phyloP scores from a whole-genome alignment of 1,284 basidiomycete genomes.

The Sanghuangporus weigelae region DNA sequence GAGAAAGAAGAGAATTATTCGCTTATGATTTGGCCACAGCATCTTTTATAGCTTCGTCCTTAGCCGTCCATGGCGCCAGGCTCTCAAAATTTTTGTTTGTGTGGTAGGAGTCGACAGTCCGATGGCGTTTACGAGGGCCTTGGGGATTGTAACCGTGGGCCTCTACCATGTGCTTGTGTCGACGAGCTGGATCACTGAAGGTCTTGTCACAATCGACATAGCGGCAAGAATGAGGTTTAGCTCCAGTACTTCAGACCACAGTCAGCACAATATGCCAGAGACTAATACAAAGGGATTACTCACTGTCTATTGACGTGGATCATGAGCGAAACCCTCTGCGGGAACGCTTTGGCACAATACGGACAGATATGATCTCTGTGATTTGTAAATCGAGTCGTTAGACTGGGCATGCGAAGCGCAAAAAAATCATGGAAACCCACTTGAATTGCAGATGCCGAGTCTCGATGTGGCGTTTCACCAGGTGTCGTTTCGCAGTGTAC shows the following conservation, averaged over 20 bases:
- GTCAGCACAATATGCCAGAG: constrained; percentile 10
- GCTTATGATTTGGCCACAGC: neutral
- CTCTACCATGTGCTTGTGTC: constrained; percentile 54
- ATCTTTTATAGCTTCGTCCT: neutral
- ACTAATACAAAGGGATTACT: constrained; percentile 22
- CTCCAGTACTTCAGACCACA: constrained; percentile 43
- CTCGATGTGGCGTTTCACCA: constrained; percentile 64
- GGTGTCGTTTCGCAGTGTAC: constrained; percentile 56
- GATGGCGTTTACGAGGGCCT: constrained; percentile 40
- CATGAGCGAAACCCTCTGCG: constrained; percentile 54
- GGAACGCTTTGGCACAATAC: constrained; percentile 52
- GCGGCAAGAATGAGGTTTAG: constrained; percentile 48
- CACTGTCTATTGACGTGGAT: constrained; percentile 61
- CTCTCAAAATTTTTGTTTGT: constrained; percentile 13
- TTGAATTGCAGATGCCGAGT: constrained; percentile 56
- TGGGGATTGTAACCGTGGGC: constrained; percentile 44
- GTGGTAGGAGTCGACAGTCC: constrained; percentile 22
- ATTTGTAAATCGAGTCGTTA: constrained; percentile 11
- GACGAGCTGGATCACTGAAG: constrained; percentile 60
- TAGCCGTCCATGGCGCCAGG: constrained; percentile 10
- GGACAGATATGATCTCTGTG: constrained; percentile 48
- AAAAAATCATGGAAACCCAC: constrained; percentile 32
- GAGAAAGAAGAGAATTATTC: neutral
- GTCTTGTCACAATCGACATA: constrained; percentile 41
- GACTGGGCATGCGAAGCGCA: constrained; percentile 7